A percentile compares a stretch with the other conserved stretches of the same genome.
Conservation (phyloP, 176 grass and related monocot genomes). For the Oryza meyeriana region DNA sequence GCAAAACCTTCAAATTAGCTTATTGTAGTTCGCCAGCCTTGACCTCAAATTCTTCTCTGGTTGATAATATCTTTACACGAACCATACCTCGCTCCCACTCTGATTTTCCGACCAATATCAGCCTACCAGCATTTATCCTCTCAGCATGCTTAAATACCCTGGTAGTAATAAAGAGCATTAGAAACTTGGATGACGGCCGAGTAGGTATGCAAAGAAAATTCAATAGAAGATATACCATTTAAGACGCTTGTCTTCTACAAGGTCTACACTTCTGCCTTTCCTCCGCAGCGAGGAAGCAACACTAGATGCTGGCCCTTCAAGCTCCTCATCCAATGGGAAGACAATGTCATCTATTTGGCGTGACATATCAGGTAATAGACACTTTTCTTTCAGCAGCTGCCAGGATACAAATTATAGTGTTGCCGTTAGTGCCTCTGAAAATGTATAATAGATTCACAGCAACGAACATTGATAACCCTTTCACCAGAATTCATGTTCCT, state of each 20-base stretch:
- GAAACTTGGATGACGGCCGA: neutral
- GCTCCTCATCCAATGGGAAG: constrained; percentile 71
- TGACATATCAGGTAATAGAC: constrained; percentile 55
- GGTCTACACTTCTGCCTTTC: constrained; percentile 68
- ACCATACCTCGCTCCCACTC: constrained; percentile 85
- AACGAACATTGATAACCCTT: neutral
- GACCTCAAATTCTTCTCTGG: constrained; percentile 87
- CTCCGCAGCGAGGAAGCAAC: constrained; percentile 60
- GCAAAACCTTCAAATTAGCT: neutral
- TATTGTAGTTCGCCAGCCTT: constrained; percentile 68
- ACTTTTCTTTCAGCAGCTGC: constrained; percentile 86
- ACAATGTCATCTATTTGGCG: constrained; percentile 78
- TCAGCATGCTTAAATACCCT: constrained; percentile 97
- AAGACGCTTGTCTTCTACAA: constrained; percentile 75
- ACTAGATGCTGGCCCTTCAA: constrained; percentile 63
- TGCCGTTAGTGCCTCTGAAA: neutral
- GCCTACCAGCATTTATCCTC: constrained; percentile 79
- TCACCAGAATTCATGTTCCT: neutral
- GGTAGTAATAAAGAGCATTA: constrained; percentile 13
- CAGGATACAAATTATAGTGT: constrained; percentile 18
- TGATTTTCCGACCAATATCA: constrained; percentile 86
- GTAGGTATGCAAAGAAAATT: neutral
- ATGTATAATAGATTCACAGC: neutral
- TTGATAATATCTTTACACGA: constrained; percentile 81
- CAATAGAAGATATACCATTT: constrained; percentile 58